Evolutionary conservation across 2,329 filamentous ascomycete genomes (phyloP).

Genomic region (Clarireedia paspali): DNA sequence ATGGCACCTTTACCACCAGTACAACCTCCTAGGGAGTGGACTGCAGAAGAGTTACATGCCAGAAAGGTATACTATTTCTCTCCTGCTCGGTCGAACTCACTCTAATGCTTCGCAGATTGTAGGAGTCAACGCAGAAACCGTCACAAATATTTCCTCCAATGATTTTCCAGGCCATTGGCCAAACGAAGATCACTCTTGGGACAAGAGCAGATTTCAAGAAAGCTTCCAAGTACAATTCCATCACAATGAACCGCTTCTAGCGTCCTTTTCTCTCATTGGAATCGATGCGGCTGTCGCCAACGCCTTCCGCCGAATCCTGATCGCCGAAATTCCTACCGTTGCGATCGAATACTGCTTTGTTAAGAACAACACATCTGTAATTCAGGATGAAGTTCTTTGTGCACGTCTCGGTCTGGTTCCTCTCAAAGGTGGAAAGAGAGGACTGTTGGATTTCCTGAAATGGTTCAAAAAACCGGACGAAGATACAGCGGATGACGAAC

Average conservation of each 20-base stretch:
- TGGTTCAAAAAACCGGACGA: slow-evolving; percentile 69
- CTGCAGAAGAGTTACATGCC: slow-evolving; percentile 48
- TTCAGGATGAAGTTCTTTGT: slow-evolving; percentile 94
- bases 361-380: slow-evolving; percentile 93
- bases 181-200: slow-evolving; percentile 79
- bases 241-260: slow-evolving; percentile 67
- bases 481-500: slow-evolving; percentile 47
- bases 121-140: slow-evolving; percentile 80
- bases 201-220: slow-evolving; percentile 62
- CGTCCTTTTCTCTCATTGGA: slow-evolving; percentile 85
- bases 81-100: not conserved
- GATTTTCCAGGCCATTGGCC: slow-evolving; percentile 90
- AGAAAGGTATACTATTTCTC: slow-evolving; percentile 41
- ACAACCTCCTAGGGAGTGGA: not conserved
- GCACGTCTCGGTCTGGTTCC: slow-evolving; percentile 87
- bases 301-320: slow-evolving; percentile 91
- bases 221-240: slow-evolving; percentile 74
- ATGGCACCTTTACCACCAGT: slow-evolving; percentile 20
- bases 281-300: slow-evolving; percentile 91
- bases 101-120: slow-evolving; percentile 53
- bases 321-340: slow-evolving; percentile 88
- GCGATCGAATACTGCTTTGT: slow-evolving; percentile 93
- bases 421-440: slow-evolving; percentile 70
- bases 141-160: slow-evolving; percentile 80
- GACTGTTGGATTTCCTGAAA: slow-evolving; percentile 68